These are phyloP conservation scores for Trichosporon coremiiforme DNA, from an alignment of 1,284 basidiomycete species.

Conservation along the genomic window DNA sequence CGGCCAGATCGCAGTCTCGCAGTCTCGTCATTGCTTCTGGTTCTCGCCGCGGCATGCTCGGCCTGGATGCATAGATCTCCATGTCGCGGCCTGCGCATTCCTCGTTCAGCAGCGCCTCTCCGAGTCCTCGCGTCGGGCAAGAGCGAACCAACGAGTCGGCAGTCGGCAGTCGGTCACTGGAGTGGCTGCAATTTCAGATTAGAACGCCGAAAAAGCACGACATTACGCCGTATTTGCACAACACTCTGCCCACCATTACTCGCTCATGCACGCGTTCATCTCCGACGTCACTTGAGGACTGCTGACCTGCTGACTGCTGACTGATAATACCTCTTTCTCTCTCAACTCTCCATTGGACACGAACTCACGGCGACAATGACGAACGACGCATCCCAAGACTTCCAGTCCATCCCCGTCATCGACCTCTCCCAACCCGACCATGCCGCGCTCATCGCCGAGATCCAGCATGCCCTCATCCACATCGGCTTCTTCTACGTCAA, in stretches of 20 bases:
- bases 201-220: slow-evolving; percentile 2
- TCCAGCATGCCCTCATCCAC: slow-evolving; percentile 28
- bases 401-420: slow-evolving; percentile 31
- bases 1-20: background rate
- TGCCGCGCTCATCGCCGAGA: slow-evolving; percentile 24
- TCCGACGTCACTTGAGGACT: slow-evolving; percentile 1
- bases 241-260: background rate
- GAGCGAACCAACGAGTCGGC: background rate
- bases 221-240: slow-evolving; percentile 8
- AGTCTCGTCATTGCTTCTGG: background rate
- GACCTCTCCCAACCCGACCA: slow-evolving; percentile 29
- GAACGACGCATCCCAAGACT: slow-evolving; percentile 20
- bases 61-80: background rate
- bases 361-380: background rate
- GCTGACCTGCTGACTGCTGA: background rate
- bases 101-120: too few relatives aligned
- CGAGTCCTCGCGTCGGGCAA: background rate
- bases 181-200: slow-evolving; percentile 7
- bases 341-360: background rate
- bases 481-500: slow-evolving; percentile 34
- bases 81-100: background rate
- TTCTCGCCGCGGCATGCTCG: background rate
- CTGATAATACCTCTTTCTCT: background rate
- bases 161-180: background rate
- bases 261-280: slow-evolving; percentile 1